Evolutionary conservation across 805 yeast species (phyloP).

Genomic region (Kazachstania kunashirensis): DNA sequence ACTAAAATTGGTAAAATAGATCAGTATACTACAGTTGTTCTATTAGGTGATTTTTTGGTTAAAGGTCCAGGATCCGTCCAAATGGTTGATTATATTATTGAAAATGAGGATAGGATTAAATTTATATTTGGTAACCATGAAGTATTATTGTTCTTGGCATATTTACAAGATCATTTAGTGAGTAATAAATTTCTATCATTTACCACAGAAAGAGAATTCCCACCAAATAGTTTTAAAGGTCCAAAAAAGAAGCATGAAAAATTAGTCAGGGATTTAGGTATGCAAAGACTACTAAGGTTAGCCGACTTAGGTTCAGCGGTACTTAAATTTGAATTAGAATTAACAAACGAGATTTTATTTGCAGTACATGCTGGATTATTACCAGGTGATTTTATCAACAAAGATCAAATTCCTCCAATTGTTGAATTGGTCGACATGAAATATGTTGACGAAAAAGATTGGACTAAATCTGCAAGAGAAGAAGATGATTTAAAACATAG

Average conservation of each 20-base stretch:
- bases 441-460: constrained; percentile 55
- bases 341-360: constrained; percentile 30
- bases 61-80: constrained; percentile 73
- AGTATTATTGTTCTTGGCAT: constrained; percentile 48
- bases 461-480: constrained; percentile 31
- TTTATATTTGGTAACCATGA: constrained; percentile 91
- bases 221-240: constrained; percentile 12
- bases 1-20: constrained; percentile 38
- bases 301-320: constrained; percentile 17
- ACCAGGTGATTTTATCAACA: constrained; percentile 41
- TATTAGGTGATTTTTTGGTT: constrained; percentile 77
- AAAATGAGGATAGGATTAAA: constrained; percentile 39
- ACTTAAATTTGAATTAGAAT: constrained; percentile 11
- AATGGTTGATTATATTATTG: constrained; percentile 56
- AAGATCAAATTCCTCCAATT: constrained; percentile 23
- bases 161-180: constrained; percentile 34
- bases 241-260: constrained; percentile 14
- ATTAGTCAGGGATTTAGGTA: constrained; percentile 18
- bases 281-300: constrained; percentile 10
- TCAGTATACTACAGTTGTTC: constrained; percentile 36
- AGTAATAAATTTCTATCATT: constrained; percentile 15
- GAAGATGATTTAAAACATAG: constrained; percentile 9
- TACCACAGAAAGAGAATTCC: constrained; percentile 10
- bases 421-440: constrained; percentile 60
- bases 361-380: constrained; percentile 81